phyloP scores from a whole-genome alignment of 1,139 yeast genomes.

The Saccharomyces hybrid region DNA sequence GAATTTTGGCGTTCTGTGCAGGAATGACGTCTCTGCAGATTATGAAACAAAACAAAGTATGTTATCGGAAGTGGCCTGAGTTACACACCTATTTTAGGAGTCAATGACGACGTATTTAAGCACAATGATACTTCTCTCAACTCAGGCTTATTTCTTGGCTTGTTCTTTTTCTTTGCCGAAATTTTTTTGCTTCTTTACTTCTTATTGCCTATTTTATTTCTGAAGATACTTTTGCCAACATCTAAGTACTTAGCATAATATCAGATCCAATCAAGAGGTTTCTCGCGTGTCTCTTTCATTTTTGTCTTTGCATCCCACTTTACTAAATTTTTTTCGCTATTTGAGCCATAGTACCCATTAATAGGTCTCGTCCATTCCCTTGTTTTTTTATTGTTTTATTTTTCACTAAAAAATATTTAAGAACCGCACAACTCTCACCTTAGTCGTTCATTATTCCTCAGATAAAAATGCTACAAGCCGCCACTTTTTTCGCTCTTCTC shows the following conservation, averaged over 20 bases:
- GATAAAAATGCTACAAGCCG: neutral
- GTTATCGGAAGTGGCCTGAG: neutral
- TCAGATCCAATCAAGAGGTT: neutral
- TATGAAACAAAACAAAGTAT: neutral
- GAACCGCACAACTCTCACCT: neutral
- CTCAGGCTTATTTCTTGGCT: neutral
- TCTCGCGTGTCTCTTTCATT: neutral
- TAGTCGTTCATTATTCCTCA: neutral
- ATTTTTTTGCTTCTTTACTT: neutral
- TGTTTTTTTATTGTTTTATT: constrained; percentile 1
- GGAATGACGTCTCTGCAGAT: neutral
- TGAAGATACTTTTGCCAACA: neutral
- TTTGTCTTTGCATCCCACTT: neutral
- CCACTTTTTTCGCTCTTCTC: neutral
- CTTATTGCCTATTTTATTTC: neutral
- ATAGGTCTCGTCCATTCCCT: constrained; percentile 7
- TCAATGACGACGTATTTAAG: neutral
- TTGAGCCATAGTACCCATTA: constrained; percentile 5
- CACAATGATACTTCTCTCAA: neutral
- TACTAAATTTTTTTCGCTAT: neutral
- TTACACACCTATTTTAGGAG: neutral
- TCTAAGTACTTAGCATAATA: neutral
- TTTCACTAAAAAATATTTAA: neutral
- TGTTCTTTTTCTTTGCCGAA: neutral
- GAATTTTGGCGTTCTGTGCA: constrained; percentile 1